Percentiles rank a stretch among this genome's conserved stretches.
Conservation (phyloP, 2,329 filamentous ascomycete genomes). For the Celoporthe dispersa region DNA sequence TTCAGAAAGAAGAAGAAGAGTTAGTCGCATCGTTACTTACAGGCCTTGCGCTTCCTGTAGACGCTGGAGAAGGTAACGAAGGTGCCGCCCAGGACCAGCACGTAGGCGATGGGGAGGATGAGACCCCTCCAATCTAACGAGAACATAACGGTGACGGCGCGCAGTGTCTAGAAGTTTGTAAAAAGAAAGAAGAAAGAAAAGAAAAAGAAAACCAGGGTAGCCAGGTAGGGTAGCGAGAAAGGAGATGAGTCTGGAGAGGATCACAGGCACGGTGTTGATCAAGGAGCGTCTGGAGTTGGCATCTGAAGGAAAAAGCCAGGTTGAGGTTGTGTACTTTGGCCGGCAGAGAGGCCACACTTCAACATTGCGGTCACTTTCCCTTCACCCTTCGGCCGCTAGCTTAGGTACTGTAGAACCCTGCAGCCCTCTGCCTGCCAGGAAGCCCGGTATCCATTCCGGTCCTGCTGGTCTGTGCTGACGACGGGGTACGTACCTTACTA, state of each 20-base stretch:
- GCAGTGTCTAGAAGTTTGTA: neutral
- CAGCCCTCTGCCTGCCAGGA: constrained; percentile 14
- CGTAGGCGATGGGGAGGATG: constrained; percentile 84
- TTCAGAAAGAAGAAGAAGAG: no score
- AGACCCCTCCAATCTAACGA: constrained; percentile 81
- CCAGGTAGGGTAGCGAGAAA: neutral
- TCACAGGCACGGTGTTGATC: neutral
- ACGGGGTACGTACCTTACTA: neutral
- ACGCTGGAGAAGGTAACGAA: constrained; percentile 90
- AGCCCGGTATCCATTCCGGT: neutral
- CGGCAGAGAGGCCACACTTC: constrained; percentile 21
- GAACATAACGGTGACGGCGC: constrained; percentile 47
- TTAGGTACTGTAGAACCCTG: neutral
- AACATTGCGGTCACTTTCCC: constrained; percentile 7
- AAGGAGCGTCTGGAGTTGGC: neutral
- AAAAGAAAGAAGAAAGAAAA: neutral
- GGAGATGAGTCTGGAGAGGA: neutral
- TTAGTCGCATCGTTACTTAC: constrained; percentile 51
- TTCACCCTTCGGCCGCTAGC: constrained; percentile 2
- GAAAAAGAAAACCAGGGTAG: neutral
- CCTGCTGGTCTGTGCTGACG: constrained; percentile 1
- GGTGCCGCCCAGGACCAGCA: constrained; percentile 83
- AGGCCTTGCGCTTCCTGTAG: constrained; percentile 89
- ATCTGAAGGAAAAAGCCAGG: neutral
- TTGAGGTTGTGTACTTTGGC: neutral